A percentile compares a stretch with the other conserved stretches of the same genome.
Evolutionary conservation across 495 filamentous ascomycete genomes (phyloP).

Genomic region (Penicillium silybi): DNA sequence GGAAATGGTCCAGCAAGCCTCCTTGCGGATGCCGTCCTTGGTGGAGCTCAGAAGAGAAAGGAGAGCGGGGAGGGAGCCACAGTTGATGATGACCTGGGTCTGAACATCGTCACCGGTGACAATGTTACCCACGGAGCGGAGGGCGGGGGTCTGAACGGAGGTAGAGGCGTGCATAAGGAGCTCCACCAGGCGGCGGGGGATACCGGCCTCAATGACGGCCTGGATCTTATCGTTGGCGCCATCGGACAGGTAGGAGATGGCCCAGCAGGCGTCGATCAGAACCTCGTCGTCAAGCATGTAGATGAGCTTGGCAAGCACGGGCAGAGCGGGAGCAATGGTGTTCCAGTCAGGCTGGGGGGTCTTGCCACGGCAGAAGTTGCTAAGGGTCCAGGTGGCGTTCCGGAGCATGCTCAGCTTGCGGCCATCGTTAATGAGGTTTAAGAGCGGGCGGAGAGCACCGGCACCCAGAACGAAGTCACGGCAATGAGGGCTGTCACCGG

Average conservation of each 20-base stretch:
- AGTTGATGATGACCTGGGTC: slow-evolving; percentile 99
- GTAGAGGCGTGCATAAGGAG: slow-evolving; percentile 99
- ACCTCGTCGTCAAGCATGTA: slow-evolving; percentile 99
- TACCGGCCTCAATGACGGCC: slow-evolving; percentile 96
- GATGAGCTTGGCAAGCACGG: slow-evolving; percentile 92
- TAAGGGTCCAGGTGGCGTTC: slow-evolving; percentile 98
- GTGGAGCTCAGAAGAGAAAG: slow-evolving; percentile 89
- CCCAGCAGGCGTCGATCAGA: slow-evolving; percentile 99
- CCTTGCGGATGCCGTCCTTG: slow-evolving; percentile 99
- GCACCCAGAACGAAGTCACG: slow-evolving; percentile 89
- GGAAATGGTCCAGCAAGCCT: slow-evolving; percentile 99
- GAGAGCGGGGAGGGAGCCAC: slow-evolving; percentile 85
- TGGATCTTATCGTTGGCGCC: slow-evolving; percentile 99
- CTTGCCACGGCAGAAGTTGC: slow-evolving; percentile 99
- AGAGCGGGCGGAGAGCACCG: slow-evolving; percentile 85
- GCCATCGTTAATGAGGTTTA: slow-evolving; percentile 89
- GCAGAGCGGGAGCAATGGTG: slow-evolving; percentile 93
- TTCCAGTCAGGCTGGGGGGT: slow-evolving; percentile 98
- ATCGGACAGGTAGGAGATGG: slow-evolving; percentile 98
- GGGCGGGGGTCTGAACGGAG: slow-evolving; percentile 95
- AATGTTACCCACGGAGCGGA: slow-evolving; percentile 97
- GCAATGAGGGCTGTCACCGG: slow-evolving; percentile 95
- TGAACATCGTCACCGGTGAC: slow-evolving; percentile 99
- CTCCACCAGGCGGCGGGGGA: slow-evolving; percentile 94
- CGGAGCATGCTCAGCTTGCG: slow-evolving; percentile 99